Percentiles rank a stretch among this genome's conserved stretches.
phyloP scores from a whole-genome alignment of 768 basidiomycete species.

The Lyophyllum atratum region DNA sequence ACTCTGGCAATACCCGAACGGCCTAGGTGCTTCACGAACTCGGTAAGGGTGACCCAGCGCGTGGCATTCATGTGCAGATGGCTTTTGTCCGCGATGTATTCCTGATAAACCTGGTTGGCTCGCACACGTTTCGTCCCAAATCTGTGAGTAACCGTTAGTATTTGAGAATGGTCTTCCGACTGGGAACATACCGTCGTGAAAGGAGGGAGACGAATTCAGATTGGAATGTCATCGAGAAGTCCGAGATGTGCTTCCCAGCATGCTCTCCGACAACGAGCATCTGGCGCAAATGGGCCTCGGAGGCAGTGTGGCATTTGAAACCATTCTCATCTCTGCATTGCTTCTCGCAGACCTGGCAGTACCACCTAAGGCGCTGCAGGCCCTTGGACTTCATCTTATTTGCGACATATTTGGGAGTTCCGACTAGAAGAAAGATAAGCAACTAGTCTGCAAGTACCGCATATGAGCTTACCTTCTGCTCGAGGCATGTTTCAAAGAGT shows the following conservation, averaged over 20 bases:
- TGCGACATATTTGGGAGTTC: slow-evolving; percentile 86
- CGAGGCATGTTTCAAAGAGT: slow-evolving; percentile 63
- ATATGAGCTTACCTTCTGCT: slow-evolving; percentile 63
- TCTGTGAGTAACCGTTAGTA: slow-evolving; percentile 32
- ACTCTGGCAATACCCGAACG: slow-evolving; percentile 85
- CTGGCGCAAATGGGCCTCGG: slow-evolving; percentile 90
- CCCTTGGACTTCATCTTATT: slow-evolving; percentile 99
- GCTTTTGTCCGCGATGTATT: slow-evolving; percentile 91
- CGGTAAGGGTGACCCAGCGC: slow-evolving; percentile 96
- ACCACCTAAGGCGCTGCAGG: slow-evolving; percentile 94
- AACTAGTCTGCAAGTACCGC: not conserved
- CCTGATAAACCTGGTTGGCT: slow-evolving; percentile 96
- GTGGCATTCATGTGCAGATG: slow-evolving; percentile 99
- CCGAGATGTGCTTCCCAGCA: slow-evolving; percentile 88
- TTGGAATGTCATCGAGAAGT: slow-evolving; percentile 89
- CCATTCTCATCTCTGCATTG: slow-evolving; percentile 99
- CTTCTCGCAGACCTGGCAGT: slow-evolving; percentile 98
- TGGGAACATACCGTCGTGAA: slow-evolving; percentile 69
- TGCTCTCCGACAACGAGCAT: slow-evolving; percentile 97
- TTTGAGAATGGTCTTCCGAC: not conserved
- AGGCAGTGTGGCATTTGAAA: slow-evolving; percentile 92
- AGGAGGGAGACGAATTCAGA: slow-evolving; percentile 89
- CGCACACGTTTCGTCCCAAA: slow-evolving; percentile 94
- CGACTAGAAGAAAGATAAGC: slow-evolving; percentile 46
- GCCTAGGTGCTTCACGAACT: slow-evolving; percentile 90